Percentiles rank a stretch among this genome's conserved stretches.
phyloP scores from a whole-genome alignment of 2,329 filamentous ascomycete species.

The Colletotrichum sublineola region DNA sequence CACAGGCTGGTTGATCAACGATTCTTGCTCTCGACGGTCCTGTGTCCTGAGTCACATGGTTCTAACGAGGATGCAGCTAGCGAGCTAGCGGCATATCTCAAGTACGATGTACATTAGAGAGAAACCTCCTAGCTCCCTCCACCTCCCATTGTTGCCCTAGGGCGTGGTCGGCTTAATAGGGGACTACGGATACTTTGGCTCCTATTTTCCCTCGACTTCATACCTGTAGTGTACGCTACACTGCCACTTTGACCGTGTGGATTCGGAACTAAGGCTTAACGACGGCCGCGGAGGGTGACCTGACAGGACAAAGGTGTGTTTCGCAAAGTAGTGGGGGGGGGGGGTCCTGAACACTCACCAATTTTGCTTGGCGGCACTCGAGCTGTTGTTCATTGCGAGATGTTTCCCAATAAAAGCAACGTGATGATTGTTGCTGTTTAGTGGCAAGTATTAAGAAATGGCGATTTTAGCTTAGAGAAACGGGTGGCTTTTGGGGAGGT shows the following conservation, averaged over 20 bases:
- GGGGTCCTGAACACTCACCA: too few species aligned
- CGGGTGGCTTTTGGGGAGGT: background rate
- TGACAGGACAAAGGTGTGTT: conserved; percentile 32
- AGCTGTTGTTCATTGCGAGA: background rate
- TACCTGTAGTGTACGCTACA: background rate
- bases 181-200: conserved; percentile 31
- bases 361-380: background rate
- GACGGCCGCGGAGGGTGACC: conserved; percentile 21
- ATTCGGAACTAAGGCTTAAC: conserved; percentile 15
- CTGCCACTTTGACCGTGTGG: conserved; percentile 27
- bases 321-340: conserved; percentile 12
- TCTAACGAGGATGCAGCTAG: conserved; percentile 42
- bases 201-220: conserved; percentile 11
- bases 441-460: conserved; percentile 3
- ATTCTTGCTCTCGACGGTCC: conserved; percentile 11
- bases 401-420: background rate
- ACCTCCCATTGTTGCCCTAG: conserved; percentile 40
- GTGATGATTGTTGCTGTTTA: background rate
- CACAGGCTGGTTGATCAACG: conserved; percentile 26
- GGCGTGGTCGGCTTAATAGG: conserved; percentile 34
- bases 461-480: background rate
- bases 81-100: conserved; percentile 36
- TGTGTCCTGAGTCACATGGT: conserved; percentile 40
- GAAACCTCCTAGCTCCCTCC: conserved; percentile 16
- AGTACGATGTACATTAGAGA: background rate